Base-by-base conservation (phyloP, 2,329 filamentous ascomycete genomes). In the Aaosphaeria arxii region DNA sequence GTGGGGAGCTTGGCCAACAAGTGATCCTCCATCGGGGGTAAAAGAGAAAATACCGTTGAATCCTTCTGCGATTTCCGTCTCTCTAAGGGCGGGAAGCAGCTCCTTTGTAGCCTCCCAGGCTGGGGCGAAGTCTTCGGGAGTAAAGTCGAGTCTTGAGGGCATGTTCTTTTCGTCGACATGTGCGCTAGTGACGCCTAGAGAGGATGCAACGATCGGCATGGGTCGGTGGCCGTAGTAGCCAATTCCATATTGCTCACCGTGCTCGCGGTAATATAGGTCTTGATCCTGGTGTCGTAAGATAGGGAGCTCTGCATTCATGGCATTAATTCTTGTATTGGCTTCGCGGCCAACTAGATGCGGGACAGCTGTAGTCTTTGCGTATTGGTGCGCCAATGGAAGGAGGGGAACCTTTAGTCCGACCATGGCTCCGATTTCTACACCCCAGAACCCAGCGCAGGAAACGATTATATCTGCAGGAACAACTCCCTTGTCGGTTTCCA, bases 31-130 rank as follows among this genome's bases (percentile, higher is more conserved):
- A 45, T 86, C 83, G 0, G 83, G 83, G 0, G 83, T 86, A 58
- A 86, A 86, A 0, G 83, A 86, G 64, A 86, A 82, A 55, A 86
- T 76, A 3, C 83, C 83, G 55, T 86, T 86, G 73, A 86, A 86
- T 0, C 82, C 83, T 38, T 83, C 77, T 0, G 71, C 77, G 5
- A 86, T 76, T 48, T 81, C 64, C 11, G 69, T 75, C 4, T 80
- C 69, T 3, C 68, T 63, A 4, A 86, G 67, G 1, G 69, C 70
- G 0, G 83, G 83, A 1, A 86, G 62, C 1, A 86, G 64, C 30
- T 79, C 72, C 51, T 79, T 71, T 0, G 79, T 78, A 9, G 80
- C 70, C 49, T 79, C 69, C 83, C 83, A 86, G 0, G 81, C 83
- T 0, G 80, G 78, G 2, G 73, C 75, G 48, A 86, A 86, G 57